Base-by-base conservation (phyloP, 2,329 filamentous ascomycete species). In the Penicillium polonicum region DNA sequence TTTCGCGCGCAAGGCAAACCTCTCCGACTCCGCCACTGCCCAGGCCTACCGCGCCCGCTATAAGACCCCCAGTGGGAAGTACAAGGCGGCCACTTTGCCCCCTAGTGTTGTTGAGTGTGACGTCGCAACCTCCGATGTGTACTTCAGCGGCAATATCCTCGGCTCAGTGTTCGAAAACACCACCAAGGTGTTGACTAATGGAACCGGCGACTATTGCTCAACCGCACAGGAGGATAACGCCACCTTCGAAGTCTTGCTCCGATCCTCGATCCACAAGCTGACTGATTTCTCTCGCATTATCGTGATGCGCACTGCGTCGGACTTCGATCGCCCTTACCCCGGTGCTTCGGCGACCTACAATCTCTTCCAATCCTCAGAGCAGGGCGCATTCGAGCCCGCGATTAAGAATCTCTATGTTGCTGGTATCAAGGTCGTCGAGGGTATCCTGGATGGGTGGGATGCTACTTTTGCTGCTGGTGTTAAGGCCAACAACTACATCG, bases 221-320 rank as follows among this genome's bases (percentile, higher is more conserved):
- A 88, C 83, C 1, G 87, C 87, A 0, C 88, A 90, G 70, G 88
- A 91, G 72, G 88, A 91, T 69, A 89, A 87, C 65, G 88, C 87
- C 0, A 83, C 83, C 0, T 80, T 90, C 1, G 86, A 88, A 65
- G 87, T 83, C 5, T 75, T 91, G 29, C 72, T 89, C 21, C 82
- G 88, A 13, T 82, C 81, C 2, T 82, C 85, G 0, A 73, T 82
- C 23, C 77, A 79, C 61, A 80, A 82, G 2, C 67, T 84, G 5
- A 82, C 87, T 4, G 88, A 91, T 70, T 91, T 88, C 71, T 72
- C 78, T 5, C 82, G 88, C 3, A 81, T 88, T 60, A 86, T 91
- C 54, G 73, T 90, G 58, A 84, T 90, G 81, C 82, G 88, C 29
- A 85, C 86, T 67, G 86, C 82, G 1, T 88, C 85, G 10, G 85